These are phyloP conservation scores for Eutrema yunnanense DNA, from an alignment of 345 rosid species.

Conservation along the genomic window DNA sequence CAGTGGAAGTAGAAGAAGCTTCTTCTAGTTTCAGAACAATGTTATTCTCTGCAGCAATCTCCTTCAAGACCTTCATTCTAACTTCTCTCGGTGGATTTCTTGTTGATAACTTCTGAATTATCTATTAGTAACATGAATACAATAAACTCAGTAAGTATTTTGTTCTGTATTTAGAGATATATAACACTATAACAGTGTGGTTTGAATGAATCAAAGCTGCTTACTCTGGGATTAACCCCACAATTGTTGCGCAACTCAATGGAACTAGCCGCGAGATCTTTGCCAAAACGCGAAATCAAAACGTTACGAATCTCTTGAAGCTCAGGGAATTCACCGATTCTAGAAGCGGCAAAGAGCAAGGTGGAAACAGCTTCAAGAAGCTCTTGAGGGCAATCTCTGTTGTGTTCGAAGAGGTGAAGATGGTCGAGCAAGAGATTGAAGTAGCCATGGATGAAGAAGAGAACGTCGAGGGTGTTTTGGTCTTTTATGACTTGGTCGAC, in stretches of 20 bases:
- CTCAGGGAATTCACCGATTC: constrained; percentile 93
- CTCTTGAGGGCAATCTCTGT: constrained; percentile 78
- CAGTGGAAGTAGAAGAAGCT: constrained; percentile 22
- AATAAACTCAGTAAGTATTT: constrained; percentile 1
- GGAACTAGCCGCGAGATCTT: constrained; percentile 68
- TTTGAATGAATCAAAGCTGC: constrained; percentile 4
- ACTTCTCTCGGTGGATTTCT: constrained; percentile 47
- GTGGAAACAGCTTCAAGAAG: constrained; percentile 66
- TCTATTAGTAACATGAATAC: constrained; percentile 11
- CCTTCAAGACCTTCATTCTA: constrained; percentile 55
- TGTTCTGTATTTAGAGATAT: background rate
- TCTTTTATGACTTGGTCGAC: constrained; percentile 49
- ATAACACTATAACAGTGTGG: background rate
- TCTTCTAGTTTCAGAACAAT: constrained; percentile 50
- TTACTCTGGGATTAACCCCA: constrained; percentile 61
- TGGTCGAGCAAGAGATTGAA: constrained; percentile 60
- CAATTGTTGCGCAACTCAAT: constrained; percentile 71
- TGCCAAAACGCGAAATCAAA: constrained; percentile 64
- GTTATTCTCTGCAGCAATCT: constrained; percentile 63
- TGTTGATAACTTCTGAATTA: constrained; percentile 35
- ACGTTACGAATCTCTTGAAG: constrained; percentile 69
- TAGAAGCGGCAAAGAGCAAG: constrained; percentile 65
- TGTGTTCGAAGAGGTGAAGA: constrained; percentile 53
- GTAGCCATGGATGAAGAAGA: constrained; percentile 55
- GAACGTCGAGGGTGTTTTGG: constrained; percentile 64